These are phyloP conservation scores for Fusarium tupiense DNA, from an alignment of 2,329 filamentous ascomycete species.

Conservation along the genomic window DNA sequence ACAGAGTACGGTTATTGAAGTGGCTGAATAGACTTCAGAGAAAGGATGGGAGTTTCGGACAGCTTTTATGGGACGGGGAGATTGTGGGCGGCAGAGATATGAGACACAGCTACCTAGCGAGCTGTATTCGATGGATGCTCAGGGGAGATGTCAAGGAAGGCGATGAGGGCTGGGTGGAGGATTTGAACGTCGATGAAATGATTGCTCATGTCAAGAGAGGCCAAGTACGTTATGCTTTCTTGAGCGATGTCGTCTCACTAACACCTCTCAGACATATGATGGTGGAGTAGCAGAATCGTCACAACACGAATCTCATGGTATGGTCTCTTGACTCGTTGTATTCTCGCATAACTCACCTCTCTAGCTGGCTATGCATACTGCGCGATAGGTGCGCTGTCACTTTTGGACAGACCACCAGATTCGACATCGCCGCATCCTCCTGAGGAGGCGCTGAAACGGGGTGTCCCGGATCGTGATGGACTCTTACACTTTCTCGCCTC, in stretches of 20 bases:
- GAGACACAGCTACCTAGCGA: constrained; percentile 87
- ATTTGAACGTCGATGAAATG: constrained; percentile 79
- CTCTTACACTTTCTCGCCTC: constrained; percentile 67
- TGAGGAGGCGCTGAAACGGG: constrained; percentile 47
- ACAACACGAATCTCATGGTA: constrained; percentile 85
- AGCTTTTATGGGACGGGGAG: constrained; percentile 70
- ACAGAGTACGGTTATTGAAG: constrained; percentile 70
- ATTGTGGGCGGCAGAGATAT: constrained; percentile 85
- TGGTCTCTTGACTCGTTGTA: constrained; percentile 30
- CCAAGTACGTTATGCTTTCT: constrained; percentile 50
- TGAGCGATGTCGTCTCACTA: neutral
- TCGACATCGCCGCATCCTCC: constrained; percentile 19
- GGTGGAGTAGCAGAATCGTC: constrained; percentile 83
- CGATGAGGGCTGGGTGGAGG: constrained; percentile 66
- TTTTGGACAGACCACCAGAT: constrained; percentile 72
- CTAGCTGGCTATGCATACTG: constrained; percentile 91
- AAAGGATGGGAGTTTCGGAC: constrained; percentile 89
- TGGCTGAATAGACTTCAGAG: constrained; percentile 85
- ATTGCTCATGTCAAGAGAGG: constrained; percentile 75
- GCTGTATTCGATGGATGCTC: constrained; percentile 84
- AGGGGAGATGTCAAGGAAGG: constrained; percentile 66
- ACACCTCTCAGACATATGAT: constrained; percentile 73
- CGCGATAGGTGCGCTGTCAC: constrained; percentile 78
- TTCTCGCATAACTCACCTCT: constrained; percentile 9
- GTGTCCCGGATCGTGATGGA: constrained; percentile 46